Evolutionary conservation across 805 yeast genomes (phyloP).

Genomic region (Wickerhamomyces kurtzmanii): DNA sequence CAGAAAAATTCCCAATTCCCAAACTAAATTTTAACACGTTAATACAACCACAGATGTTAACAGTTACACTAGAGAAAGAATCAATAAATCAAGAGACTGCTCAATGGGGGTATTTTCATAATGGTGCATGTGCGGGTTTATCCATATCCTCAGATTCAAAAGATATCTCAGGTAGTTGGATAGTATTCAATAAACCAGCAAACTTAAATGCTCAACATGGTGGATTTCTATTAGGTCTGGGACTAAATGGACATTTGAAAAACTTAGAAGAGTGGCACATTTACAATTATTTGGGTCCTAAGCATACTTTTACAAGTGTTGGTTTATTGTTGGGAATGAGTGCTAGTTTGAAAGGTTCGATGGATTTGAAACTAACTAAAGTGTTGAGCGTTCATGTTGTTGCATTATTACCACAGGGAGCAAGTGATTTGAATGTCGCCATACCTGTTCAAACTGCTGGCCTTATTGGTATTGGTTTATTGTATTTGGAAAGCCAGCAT

Average conservation of each 20-base stretch:
- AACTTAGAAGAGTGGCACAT: conserved; percentile 93
- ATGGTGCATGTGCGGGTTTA: conserved; percentile 84
- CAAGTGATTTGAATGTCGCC: conserved; percentile 80
- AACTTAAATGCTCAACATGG: conserved; percentile 76
- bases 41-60: conserved; percentile 58
- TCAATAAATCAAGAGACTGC: conserved; percentile 35
- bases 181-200: conserved; percentile 73
- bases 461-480: conserved; percentile 76
- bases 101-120: conserved; percentile 87
- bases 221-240: conserved; percentile 88
- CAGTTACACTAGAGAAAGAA: conserved; percentile 49
- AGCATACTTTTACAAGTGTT: conserved; percentile 73
- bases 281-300: conserved; percentile 86
- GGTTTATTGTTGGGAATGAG: conserved; percentile 89
- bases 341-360: conserved; percentile 73
- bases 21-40: conserved; percentile 59
- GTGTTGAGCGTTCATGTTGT: conserved; percentile 90
- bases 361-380: conserved; percentile 81
- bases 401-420: conserved; percentile 84
- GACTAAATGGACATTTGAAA: conserved; percentile 81
- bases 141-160: conserved; percentile 58
- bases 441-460: conserved; percentile 87
- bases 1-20: conserved; percentile 79
- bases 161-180: conserved; percentile 85
- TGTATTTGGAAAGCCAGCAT: conserved; percentile 71